Evolutionary conservation across 306 rosid species (phyloP), one percentile per base, ranked within the genome.

Genomic region (Pyrus pyrifolia): DNA sequence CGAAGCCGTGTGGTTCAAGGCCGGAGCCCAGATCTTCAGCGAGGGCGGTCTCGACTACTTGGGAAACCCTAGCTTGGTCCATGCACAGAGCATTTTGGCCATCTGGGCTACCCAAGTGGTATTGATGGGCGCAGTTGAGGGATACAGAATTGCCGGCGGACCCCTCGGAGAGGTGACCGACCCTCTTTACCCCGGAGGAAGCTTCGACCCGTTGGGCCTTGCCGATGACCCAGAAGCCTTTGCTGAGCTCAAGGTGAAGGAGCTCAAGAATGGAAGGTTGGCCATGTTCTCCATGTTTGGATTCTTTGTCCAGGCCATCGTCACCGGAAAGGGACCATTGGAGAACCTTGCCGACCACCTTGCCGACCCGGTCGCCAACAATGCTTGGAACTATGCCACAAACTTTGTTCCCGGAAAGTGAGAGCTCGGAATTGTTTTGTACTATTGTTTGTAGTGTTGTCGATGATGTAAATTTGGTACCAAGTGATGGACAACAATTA

Each of bases 221-320:
- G 98, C 97, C 2, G 98, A 93, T 11, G 97, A 93, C 85, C 98
- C 98, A 30, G 98, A 93, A 53, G 97, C 98, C 0, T 93, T 91
- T 12, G 98, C 98, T 4, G 97, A 91, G 75, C 73, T 93, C 8
- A 91, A 93, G 88, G 97, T 92, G 23, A 94, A 91, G 90, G 96
- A 94, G 81, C 63, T 92, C 33, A 92, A 92, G 89, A 94, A 94
- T 60, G 97, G 98, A 0, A 90, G 98, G 31, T 30, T 94, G 57
- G 97, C 97, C 3, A 94, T 94, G 98, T 92, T 94, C 85, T 94
- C 98, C 0, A 87, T 94, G 95, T 94, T 94, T 11, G 97, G 98
- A 0, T 94, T 92, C 96, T 93, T 90, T 13, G 97, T 92, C 55
- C 97, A 92, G 55, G 98, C 97, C 52, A 94, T 92, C 74, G 97